phyloP scores from a whole-genome alignment of 768 basidiomycete genomes.

The Pilatotrama ljubarskyi region DNA sequence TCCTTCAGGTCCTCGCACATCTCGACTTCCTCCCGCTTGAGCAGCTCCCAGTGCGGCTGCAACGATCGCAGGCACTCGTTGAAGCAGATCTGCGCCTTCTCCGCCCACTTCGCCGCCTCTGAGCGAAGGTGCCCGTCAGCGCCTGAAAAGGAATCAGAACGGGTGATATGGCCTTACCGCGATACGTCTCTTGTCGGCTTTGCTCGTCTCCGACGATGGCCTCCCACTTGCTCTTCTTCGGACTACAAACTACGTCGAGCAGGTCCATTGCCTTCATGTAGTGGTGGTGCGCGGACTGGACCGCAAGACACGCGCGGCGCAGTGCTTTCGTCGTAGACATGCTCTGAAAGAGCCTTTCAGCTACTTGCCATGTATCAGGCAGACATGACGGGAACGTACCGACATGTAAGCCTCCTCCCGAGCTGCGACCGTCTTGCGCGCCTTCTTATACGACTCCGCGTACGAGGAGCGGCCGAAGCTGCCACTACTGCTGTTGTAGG shows the following conservation, averaged over 20 bases:
- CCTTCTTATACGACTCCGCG: neutral
- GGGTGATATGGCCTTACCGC: constrained; percentile 9
- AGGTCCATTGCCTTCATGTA: constrained; percentile 24
- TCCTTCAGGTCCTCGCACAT: constrained; percentile 15
- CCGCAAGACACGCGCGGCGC: constrained; percentile 16
- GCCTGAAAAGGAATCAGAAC: too few species aligned
- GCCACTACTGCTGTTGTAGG: neutral
- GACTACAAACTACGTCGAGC: constrained; percentile 25
- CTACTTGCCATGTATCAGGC: neutral
- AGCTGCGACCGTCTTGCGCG: constrained; percentile 20
- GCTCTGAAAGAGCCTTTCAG: constrained; percentile 10
- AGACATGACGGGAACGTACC: constrained; percentile 1
- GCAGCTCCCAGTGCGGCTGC: constrained; percentile 20
- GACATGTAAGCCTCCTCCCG: constrained; percentile 20
- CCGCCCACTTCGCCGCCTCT: constrained; percentile 25
- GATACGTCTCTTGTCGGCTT: constrained; percentile 24
- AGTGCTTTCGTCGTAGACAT: constrained; percentile 17
- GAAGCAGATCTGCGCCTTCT: constrained; percentile 26
- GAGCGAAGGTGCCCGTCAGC: neutral
- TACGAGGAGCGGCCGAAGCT: neutral
- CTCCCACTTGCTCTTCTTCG: constrained; percentile 20
- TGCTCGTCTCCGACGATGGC: constrained; percentile 26
- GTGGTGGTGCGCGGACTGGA: constrained; percentile 26
- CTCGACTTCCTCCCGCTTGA: constrained; percentile 14
- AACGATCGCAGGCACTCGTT: constrained; percentile 22